phyloP scores from a whole-genome alignment of 2,329 filamentous ascomycete species.

The Penicillium italicum region DNA sequence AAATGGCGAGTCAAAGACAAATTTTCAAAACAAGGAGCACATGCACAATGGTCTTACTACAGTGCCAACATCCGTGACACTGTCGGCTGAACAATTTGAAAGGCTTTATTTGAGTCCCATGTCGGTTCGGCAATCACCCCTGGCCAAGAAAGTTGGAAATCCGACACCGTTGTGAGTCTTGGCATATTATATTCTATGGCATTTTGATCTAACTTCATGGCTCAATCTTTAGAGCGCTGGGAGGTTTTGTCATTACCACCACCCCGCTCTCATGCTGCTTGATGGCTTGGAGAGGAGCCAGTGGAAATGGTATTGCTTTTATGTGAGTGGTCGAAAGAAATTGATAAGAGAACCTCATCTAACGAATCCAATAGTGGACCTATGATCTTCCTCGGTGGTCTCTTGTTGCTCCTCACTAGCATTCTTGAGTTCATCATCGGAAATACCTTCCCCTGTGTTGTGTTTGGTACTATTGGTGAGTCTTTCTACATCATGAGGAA shows the following conservation, averaged over 20 bases:
- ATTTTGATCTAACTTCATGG: neutral
- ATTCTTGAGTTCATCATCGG: constrained; percentile 57
- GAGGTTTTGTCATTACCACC: constrained; percentile 27
- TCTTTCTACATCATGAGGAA: neutral
- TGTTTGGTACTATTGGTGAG: constrained; percentile 53
- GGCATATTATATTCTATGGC: too few species aligned
- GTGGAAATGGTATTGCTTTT: constrained; percentile 25
- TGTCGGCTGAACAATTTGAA: constrained; percentile 35
- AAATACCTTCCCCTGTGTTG: constrained; percentile 58
- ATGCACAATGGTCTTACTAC: constrained; percentile 6
- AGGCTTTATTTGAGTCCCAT: constrained; percentile 36
- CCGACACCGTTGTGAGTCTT: constrained; percentile 33
- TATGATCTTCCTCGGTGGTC: constrained; percentile 53
- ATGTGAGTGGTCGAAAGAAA: constrained; percentile 12
- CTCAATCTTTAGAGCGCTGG: constrained; percentile 16
- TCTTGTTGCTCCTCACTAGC: constrained; percentile 52
- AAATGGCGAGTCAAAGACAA: constrained; percentile 5
- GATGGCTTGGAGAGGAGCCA: constrained; percentile 29
- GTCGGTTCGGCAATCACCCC: constrained; percentile 28
- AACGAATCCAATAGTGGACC: constrained; percentile 38
- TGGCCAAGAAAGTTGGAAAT: constrained; percentile 32
- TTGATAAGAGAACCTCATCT: neutral
- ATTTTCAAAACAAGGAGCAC: constrained; percentile 7
- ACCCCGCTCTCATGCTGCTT: constrained; percentile 26
- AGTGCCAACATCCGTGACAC: constrained; percentile 25